Percentiles rank a stretch among this genome's conserved stretches.
These are phyloP conservation scores for Cicer judaicum DNA, from an alignment of 306 rosid species.

Conservation along the genomic window DNA sequence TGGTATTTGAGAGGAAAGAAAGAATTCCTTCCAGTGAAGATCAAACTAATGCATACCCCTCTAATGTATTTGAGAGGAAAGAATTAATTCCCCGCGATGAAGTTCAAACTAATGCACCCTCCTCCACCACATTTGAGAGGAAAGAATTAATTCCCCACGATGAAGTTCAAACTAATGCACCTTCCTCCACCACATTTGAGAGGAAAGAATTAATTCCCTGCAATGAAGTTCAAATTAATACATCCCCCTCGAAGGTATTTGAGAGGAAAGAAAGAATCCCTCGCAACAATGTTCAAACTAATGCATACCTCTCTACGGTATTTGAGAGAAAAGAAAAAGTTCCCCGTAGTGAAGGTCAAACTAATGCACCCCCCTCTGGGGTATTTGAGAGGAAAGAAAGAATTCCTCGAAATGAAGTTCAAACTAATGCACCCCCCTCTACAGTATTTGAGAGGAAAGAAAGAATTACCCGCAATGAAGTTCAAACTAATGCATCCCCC, in stretches of 20 bases:
- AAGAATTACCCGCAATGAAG: not conserved
- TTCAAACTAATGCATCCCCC: not conserved
- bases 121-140: constrained; percentile 1
- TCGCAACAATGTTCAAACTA: not conserved
- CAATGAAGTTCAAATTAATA: constrained; percentile 16
- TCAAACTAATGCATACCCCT: not conserved
- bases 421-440: constrained; percentile 35
- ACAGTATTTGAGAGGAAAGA: not conserved
- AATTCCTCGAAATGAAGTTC: constrained; percentile 16
- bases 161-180: constrained; percentile 9
- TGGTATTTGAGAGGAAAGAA: constrained; percentile 17
- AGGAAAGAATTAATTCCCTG: constrained; percentile 18
- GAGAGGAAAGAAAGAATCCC: constrained; percentile 64
- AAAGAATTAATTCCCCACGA: not conserved
- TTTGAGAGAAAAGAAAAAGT: constrained; percentile 72
- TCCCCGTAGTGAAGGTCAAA: constrained; percentile 54
- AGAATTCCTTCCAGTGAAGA: not conserved
- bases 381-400: constrained; percentile 50
- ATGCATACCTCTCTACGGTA: not conserved
- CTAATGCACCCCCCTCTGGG: not conserved
- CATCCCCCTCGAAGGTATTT: constrained; percentile 35
- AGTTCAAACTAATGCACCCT: not conserved
- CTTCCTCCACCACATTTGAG: not conserved
- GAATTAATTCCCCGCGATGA: constrained; percentile 1
- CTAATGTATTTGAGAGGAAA: constrained; percentile 3